Evolutionary conservation across 257 asterid genomes (phyloP).

Genomic region (Scutellaria barbata): DNA sequence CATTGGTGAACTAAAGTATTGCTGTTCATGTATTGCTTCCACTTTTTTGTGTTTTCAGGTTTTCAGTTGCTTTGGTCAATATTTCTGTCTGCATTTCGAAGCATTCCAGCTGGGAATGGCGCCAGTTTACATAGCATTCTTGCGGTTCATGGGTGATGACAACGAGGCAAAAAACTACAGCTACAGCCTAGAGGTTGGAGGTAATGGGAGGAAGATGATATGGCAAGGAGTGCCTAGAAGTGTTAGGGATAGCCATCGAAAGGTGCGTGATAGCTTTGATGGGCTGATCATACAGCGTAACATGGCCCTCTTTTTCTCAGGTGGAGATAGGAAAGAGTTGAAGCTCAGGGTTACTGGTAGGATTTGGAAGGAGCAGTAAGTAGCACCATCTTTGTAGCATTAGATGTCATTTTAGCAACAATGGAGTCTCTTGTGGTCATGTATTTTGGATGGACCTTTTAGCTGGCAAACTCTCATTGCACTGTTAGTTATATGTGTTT

Average conservation of each 20-base stretch:
- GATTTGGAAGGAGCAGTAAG: conserved; percentile 55
- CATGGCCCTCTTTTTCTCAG: conserved; percentile 57
- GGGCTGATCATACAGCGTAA: conserved; percentile 53
- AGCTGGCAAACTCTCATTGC: conserved; percentile 41
- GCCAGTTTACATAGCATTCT: conserved; percentile 48
- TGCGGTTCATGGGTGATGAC: conserved; percentile 54
- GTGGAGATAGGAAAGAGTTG: conserved; percentile 55
- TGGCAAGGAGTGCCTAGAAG: conserved; percentile 62
- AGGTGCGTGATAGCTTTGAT: conserved; percentile 56
- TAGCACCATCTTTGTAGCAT: conserved; percentile 21
- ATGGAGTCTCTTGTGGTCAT: conserved; percentile 32
- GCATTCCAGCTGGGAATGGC: conserved; percentile 54
- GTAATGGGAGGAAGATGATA: conserved; percentile 50
- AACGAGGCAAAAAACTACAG: conserved; percentile 50
- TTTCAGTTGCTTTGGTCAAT: conserved; percentile 55
- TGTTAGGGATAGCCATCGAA: conserved; percentile 48
- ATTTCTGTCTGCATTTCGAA: conserved; percentile 52
- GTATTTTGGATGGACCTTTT: conserved; percentile 26
- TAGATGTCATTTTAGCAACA: conserved; percentile 29
- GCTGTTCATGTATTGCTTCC: background rate
- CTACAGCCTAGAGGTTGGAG: conserved; percentile 54
- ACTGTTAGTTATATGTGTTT: background rate
- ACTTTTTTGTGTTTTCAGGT: conserved; percentile 37
- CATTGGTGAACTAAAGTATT: background rate
- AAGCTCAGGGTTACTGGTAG: conserved; percentile 53